phyloP scores from a whole-genome alignment of 441 rosid species.

The Arabidopsis hybrid region DNA sequence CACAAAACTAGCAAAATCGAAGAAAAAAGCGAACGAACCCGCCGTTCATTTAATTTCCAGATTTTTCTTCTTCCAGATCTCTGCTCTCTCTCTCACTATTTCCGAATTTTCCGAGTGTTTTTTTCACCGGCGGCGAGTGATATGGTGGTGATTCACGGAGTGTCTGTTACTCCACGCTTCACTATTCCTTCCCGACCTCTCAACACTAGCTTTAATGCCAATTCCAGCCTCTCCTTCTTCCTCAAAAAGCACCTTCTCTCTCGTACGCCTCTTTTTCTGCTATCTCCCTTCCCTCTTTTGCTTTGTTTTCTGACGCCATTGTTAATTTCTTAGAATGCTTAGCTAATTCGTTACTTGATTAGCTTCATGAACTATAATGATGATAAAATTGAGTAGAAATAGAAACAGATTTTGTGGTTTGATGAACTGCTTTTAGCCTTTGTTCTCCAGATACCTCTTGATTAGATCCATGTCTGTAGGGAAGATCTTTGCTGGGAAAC shows the following conservation, averaged over 20 bases:
- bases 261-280: conserved; percentile 51
- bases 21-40: conserved; percentile 5
- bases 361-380: not conserved
- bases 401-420: no score
- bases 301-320: conserved; percentile 18
- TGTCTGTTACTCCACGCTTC: conserved; percentile 42
- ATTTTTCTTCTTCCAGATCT: conserved; percentile 25
- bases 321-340: not conserved
- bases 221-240: conserved; percentile 49
- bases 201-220: conserved; percentile 48
- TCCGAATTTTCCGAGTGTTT: not conserved
- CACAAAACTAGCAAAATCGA: conserved; percentile 6
- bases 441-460: conserved; percentile 35
- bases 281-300: not conserved
- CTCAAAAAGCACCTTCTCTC: conserved; percentile 56
- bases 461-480: conserved; percentile 70
- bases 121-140: conserved; percentile 29
- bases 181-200: conserved; percentile 41
- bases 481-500: conserved; percentile 74
- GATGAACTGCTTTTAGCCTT: not conserved
- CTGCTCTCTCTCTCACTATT: not conserved
- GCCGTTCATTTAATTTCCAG: conserved; percentile 39
- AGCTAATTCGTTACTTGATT: not conserved
- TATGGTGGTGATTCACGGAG: conserved; percentile 46
- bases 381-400: no score